phyloP scores from a whole-genome alignment of 2,329 filamentous ascomycete species.

The Capronia coronata region DNA sequence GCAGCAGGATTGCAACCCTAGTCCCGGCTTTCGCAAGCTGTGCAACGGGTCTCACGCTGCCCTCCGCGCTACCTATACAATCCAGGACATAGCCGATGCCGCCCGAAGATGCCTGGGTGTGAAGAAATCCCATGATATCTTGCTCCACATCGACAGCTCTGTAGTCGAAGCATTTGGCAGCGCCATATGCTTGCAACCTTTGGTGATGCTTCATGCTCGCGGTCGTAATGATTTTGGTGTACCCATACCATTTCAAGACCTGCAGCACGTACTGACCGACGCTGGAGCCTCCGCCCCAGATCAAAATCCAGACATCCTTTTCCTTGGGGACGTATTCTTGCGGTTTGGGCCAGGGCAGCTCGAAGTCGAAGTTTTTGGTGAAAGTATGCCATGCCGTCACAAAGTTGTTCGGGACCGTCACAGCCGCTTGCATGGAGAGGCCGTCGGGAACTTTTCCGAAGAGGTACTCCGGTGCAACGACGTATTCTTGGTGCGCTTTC shows the following conservation, averaged over 20 bases:
- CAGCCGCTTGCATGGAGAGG: conserved; percentile 43
- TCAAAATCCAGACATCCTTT: conserved; percentile 33
- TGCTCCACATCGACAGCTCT: conserved; percentile 23
- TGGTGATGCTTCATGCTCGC: conserved; percentile 30
- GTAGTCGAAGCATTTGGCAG: conserved; percentile 32
- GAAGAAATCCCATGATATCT: conserved; percentile 22
- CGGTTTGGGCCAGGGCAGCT: conserved; percentile 53
- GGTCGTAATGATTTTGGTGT: conserved; percentile 33
- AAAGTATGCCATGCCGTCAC: conserved; percentile 55
- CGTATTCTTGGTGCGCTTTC: conserved; percentile 52
- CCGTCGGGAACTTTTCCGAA: conserved; percentile 43
- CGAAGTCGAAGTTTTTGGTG: conserved; percentile 47
- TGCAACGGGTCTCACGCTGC: conserved; percentile 46
- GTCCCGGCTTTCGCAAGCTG: conserved; percentile 45
- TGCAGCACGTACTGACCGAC: conserved; percentile 36
- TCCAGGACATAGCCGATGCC: conserved; percentile 47
- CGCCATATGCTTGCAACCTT: conserved; percentile 32
- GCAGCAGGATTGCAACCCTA: conserved; percentile 54
- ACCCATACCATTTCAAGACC: conserved; percentile 33
- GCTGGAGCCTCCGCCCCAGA: conserved; percentile 36
- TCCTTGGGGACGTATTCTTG: conserved; percentile 34
- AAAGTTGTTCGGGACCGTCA: conserved; percentile 52
- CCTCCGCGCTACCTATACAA: conserved; percentile 49
- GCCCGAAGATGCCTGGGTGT: conserved; percentile 11
- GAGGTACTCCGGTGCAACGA: conserved; percentile 48